Evolutionary conservation across 352 stramenopile genomes (phyloP), one percentile per base, ranked within the genome.

Genomic region (Globisporangium okanoganense): DNA sequence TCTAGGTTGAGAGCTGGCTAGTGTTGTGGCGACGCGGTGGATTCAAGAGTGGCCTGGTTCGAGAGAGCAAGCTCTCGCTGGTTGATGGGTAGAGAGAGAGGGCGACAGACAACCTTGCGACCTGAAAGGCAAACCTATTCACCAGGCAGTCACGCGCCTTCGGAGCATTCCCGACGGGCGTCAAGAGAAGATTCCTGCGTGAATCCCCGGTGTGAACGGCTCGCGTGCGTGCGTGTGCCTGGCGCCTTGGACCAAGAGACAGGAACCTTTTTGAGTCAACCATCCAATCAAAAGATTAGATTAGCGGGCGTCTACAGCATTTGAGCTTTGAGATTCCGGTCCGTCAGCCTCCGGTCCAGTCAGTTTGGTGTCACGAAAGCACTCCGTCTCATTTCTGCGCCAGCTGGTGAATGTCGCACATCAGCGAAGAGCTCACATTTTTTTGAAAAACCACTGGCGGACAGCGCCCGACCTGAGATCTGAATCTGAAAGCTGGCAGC

Each of bases 271-370:
- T 48, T 25, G n/a, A 58, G 33, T 24, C 52, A 41, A 59, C 27
- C 36, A n/a, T 51, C 44, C 20, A 25, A 51, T 51, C 44, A 51
- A 24, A 51, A 51, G 44, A 51, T 51, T 51, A 51, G 44, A 51
- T 51, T 51, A 51, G 44, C n/a, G 44, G 8, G 13, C 44, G 44
- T 51, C 44, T 48, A 48, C 27, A 50, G 16, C 31, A 18, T 18
- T 2, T 3, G 18, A n/a, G 35, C 35, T 22, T 49, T 5, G 25
- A 5, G 35, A 50, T 51, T 50, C 27, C 53, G 24, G 35, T 49
- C 10, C 40, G 44, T 16, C 5, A 33, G 33, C 2, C n/a, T 25
- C n/a, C n/a, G n/a, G n/a, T n/a, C n/a, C n/a, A n/a, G n/a, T n/a
- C n/a, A n/a, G n/a, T n/a, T n/a, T n/a, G n/a, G n/a, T n/a, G 16